These are phyloP conservation scores for Syncephalis plumigaleata DNA, from an alignment of 371 early-diverging fungal species.

Conservation along the genomic window DNA sequence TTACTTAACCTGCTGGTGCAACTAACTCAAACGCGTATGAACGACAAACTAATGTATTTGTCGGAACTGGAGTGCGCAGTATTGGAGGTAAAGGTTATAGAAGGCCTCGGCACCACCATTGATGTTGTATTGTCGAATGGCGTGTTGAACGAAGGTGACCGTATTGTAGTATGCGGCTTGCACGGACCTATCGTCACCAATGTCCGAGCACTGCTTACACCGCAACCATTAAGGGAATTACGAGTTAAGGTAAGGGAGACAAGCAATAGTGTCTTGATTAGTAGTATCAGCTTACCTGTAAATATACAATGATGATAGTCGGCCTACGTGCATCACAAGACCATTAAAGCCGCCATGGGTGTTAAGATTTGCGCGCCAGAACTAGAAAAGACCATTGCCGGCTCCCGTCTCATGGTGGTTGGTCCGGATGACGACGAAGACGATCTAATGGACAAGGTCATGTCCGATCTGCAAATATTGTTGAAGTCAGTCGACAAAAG, in stretches of 20 bases:
- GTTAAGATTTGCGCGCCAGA: constrained; percentile 95
- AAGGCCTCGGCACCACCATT: constrained; percentile 98
- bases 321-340: constrained; percentile 91
- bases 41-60: constrained; percentile 88
- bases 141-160: constrained; percentile 92
- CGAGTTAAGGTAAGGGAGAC: constrained; percentile 70
- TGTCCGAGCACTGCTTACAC: constrained; percentile 91
- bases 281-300: too few species aligned
- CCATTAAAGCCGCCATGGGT: constrained; percentile 96
- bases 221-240: constrained; percentile 97
- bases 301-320: constrained; percentile 14
- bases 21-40: constrained; percentile 93
- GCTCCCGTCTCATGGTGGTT: constrained; percentile 87
- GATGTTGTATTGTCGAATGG: constrained; percentile 99
- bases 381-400: constrained; percentile 97
- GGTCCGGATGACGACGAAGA: constrained; percentile 95
- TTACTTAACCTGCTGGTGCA: constrained; percentile 85
- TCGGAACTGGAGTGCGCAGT: constrained; percentile 97
- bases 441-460: constrained; percentile 82
- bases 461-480: constrained; percentile 71
- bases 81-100: constrained; percentile 98
- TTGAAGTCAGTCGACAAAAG: constrained; percentile 67
- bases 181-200: constrained; percentile 96
- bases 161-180: constrained; percentile 92
- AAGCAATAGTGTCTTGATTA: too few species aligned